A percentile compares a stretch with the other conserved stretches of the same genome.
phyloP scores from a whole-genome alignment of 352 stramenopile species.

The Pythium folliculosum region DNA sequence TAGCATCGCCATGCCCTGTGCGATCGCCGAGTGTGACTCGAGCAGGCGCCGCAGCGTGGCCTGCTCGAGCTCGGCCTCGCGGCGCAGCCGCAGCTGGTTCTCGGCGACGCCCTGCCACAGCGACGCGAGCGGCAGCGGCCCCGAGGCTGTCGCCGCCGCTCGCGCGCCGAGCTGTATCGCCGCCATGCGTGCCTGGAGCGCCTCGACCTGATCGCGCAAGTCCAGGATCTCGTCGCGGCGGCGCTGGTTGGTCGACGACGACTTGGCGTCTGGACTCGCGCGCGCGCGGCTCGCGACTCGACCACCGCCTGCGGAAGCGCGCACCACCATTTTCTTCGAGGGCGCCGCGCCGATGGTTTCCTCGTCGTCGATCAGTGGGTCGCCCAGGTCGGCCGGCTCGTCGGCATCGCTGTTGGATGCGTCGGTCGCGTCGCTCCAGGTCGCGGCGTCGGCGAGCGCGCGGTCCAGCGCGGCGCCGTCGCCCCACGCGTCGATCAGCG shows the following conservation, averaged over 20 bases:
- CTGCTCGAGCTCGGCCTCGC: conserved; percentile 33
- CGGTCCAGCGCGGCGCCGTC: neutral
- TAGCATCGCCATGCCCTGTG: conserved; percentile 26
- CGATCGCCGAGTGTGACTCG: conserved; percentile 32
- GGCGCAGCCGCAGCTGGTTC: conserved; percentile 16
- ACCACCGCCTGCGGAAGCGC: too few relatives aligned
- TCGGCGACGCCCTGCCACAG: conserved; percentile 15
- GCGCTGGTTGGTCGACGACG: conserved; percentile 1
- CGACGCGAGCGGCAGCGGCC: neutral
- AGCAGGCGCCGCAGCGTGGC: conserved; percentile 24
- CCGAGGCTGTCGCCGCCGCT: too few relatives aligned
- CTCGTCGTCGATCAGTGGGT: too few relatives aligned
- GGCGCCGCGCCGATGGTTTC: neutral
- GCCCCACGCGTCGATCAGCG: conserved; percentile 2
- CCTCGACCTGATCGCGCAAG: neutral
- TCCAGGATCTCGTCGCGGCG: neutral
- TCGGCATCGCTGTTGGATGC: neutral
- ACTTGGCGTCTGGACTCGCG: neutral
- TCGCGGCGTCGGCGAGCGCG: too few relatives aligned
- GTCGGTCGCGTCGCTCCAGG: too few relatives aligned
- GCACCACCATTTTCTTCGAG: neutral
- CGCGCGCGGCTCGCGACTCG: too few relatives aligned
- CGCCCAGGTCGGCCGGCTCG: too few relatives aligned
- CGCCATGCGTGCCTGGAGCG: neutral
- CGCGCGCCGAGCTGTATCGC: too few relatives aligned